Evolutionary conservation across 2,329 filamentous ascomycete species (phyloP), one percentile per base, ranked within the genome.

Genomic region (Nectriaceae sp.): DNA sequence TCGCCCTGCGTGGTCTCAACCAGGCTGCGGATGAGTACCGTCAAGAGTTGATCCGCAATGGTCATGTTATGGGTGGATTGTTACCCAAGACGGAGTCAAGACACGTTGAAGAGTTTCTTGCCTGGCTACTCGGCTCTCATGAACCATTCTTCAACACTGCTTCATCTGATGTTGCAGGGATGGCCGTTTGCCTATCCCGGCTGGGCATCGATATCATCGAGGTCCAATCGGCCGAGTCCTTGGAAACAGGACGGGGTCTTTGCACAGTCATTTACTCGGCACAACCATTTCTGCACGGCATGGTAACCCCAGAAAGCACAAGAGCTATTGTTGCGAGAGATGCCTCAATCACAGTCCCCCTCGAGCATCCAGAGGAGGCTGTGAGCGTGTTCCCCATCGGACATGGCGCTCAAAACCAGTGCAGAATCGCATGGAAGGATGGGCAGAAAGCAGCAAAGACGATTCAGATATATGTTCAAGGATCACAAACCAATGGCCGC

Each of bases 301-400:
- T 13, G 24, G 24, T 13, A 29, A 6, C 24, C n/a, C n/a, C 6
- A 29, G 24, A 6, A 29, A 29, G 24, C 6, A 6, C 13, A 29
- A 29, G 6, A 29, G 24, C 24, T 13, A 29, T 29, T 6, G 6
- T 29, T 13, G 13, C 6, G 24, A 6, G 24, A 6, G 11, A 18
- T 35, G 24, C n/a, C 4, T 20, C 29, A n/a, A 43, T 21, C 4
- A 43, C 41, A 8, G 29, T 43, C n/a, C 41, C 41, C 3, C 26
- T 43, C 10, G 3, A 43, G 19, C 4, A 43, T 36, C 41, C 41
- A 15, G 33, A 18, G 16, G 41, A 43, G 18, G 13, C 6, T 8
- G 20, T 43, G 16, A 43, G 41, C n/a, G 22, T 43, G 3, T 43
- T 43, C n/a, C 41, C 41, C 4, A 20, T 43, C 19, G 15, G 3